phyloP scores from a whole-genome alignment of 1,284 basidiomycete species.

The Xerocomus amazonicus region DNA sequence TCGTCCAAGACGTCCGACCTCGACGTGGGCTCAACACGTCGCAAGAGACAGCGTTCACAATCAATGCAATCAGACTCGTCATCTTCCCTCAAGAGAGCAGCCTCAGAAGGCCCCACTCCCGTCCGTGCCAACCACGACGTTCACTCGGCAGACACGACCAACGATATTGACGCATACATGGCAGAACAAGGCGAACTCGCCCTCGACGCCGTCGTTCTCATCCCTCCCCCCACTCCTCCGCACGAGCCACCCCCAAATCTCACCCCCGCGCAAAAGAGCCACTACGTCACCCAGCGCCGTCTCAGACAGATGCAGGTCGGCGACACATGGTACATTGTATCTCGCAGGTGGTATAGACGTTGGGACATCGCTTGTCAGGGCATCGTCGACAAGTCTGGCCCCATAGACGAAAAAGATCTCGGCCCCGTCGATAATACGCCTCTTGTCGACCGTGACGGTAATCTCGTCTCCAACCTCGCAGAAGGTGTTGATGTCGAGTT shows the following conservation, averaged over 20 bases:
- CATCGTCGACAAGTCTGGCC: conserved; percentile 61
- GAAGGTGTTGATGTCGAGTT: conserved; percentile 80
- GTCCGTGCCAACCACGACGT: conserved; percentile 41
- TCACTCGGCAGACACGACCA: conserved; percentile 1
- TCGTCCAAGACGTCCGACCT: conserved; percentile 26
- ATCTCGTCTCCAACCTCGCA: conserved; percentile 44
- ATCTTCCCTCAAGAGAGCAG: conserved; percentile 65
- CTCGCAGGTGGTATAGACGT: conserved; percentile 66
- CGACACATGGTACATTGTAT: conserved; percentile 78
- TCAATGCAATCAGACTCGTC: conserved; percentile 52
- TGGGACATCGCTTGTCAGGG: conserved; percentile 73
- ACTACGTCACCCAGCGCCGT: conserved; percentile 47
- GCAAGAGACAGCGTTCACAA: conserved; percentile 49
- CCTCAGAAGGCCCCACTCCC: conserved; percentile 51
- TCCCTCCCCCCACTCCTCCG: conserved; percentile 23
- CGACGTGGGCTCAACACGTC: conserved; percentile 20
- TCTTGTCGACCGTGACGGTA: conserved; percentile 55
- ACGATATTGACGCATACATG: conserved; percentile 71
- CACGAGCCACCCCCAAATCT: conserved; percentile 25
- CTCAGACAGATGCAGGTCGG: conserved; percentile 52
- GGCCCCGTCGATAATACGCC: conserved; percentile 73
- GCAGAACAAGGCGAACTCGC: conserved; percentile 55
- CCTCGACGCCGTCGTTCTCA: conserved; percentile 23
- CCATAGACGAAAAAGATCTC: conserved; percentile 56
- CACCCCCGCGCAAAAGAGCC: conserved; percentile 44